phyloP scores from a whole-genome alignment of 1,139 yeast species.

The Wickerhamomyces sp. region DNA sequence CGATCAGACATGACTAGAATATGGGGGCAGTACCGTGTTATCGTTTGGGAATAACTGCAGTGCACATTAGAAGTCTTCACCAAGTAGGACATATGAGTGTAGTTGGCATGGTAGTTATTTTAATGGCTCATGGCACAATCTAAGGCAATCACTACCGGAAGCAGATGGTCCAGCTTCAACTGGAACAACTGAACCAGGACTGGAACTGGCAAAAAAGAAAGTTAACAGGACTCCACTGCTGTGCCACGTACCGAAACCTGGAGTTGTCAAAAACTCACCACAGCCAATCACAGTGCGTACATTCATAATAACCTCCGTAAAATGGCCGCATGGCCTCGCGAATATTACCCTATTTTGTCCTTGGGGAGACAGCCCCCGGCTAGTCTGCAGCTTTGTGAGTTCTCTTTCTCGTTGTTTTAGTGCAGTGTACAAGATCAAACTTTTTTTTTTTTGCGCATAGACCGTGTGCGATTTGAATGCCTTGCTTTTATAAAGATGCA shows the following conservation, averaged over 20 bases:
- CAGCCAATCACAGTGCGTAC: slow-evolving; percentile 10
- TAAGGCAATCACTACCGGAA: background rate
- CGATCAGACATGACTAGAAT: background rate
- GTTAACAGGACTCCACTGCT: too few species aligned
- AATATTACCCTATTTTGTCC: background rate
- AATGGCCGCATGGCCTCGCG: background rate
- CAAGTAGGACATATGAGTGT: too few species aligned
- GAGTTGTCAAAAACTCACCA: background rate
- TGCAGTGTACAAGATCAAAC: too few species aligned
- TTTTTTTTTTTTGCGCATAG: too few species aligned
- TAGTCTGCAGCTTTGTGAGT: too few species aligned
- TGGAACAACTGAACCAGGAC: background rate
- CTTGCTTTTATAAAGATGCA: too few species aligned
- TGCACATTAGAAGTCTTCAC: too few species aligned
- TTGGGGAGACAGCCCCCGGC: too few species aligned
- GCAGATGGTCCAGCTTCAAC: background rate
- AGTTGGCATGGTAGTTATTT: too few species aligned
- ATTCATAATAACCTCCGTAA: slow-evolving; percentile 5
- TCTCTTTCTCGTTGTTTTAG: too few species aligned
- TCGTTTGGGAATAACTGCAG: background rate
- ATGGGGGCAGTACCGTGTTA: background rate
- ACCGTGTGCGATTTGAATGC: too few species aligned
- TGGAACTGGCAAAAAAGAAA: background rate
- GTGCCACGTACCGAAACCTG: slow-evolving; percentile 1
- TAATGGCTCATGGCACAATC: too few species aligned